Conservation (phyloP, 495 filamentous ascomycete genomes). For the Penicillium coprophilum region DNA sequence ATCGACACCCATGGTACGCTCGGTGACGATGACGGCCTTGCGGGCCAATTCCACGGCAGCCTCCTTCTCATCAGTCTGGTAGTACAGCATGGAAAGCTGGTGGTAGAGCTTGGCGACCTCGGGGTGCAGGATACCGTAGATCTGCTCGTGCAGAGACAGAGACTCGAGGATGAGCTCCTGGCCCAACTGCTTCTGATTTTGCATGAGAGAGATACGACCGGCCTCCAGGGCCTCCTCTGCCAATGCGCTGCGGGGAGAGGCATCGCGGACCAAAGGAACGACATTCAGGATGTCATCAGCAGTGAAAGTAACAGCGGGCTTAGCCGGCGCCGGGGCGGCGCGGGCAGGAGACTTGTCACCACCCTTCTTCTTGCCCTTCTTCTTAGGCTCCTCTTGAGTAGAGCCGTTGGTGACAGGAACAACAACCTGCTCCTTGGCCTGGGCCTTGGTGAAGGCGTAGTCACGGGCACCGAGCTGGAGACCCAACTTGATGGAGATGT, state of each 20-base stretch:
- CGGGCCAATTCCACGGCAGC: constrained; percentile 91
- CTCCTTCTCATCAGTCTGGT: constrained; percentile 91
- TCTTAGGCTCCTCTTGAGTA: constrained; percentile 54
- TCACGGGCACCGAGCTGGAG: constrained; percentile 83
- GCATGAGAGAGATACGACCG: constrained; percentile 88
- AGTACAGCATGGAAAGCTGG: constrained; percentile 91
- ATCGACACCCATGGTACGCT: constrained; percentile 92
- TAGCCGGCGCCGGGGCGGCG: constrained; percentile 35
- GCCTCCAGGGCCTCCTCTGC: constrained; percentile 96
- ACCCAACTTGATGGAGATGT: constrained; percentile 85
- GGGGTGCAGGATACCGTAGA: constrained; percentile 96
- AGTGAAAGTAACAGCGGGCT: constrained; percentile 59
- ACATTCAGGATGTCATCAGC: constrained; percentile 88
- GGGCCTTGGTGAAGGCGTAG: constrained; percentile 65
- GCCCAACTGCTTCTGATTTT: constrained; percentile 92
- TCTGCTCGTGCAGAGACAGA: constrained; percentile 94
- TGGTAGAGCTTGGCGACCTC: constrained; percentile 96
- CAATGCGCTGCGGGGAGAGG: constrained; percentile 79
- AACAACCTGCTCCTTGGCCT: constrained; percentile 39
- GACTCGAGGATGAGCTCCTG: constrained; percentile 95
- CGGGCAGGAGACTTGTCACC: constrained; percentile 55
- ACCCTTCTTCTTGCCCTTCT: constrained; percentile 74
- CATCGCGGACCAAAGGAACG: constrained; percentile 91
- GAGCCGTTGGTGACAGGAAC: constrained; percentile 40
- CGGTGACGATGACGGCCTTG: constrained; percentile 94